Evolutionary conservation across 768 basidiomycete species (phyloP), one percentile per base, ranked within the genome.

Genomic region (Amanita thiersii): DNA sequence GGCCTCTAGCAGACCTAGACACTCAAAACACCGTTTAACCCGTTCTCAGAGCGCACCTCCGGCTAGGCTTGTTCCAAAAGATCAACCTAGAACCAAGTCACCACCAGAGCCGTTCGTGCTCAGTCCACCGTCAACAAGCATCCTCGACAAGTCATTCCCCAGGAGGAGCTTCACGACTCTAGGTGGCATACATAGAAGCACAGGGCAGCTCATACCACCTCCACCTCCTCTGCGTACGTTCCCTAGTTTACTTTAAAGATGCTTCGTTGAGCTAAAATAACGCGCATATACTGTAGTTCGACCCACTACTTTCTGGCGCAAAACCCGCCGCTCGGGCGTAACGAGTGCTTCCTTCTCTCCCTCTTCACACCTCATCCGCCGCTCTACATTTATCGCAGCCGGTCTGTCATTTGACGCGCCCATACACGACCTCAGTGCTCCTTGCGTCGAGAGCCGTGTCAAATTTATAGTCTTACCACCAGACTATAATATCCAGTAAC

Each of bases 231-330:
- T 84, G 35, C 68, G 81, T 84, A 55, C 64, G 81, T 69, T 15
- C 11, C 5, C 18, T 11, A 35, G 24, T 19, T 31, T 23, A 21
- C 8, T 38, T 4, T 44, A 5, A 34, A 10, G 20, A 15, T n/a
- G 32, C 41, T 40, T 44, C 24, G 35, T 19, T 40, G 10, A 14
- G 25, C 4, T 19, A 87, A n/a, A n/a, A n/a, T n/a, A n/a, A n/a
- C n/a, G n/a, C n/a, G n/a, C n/a, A n/a, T n/a, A n/a, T n/a, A n/a
- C n/a, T n/a, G n/a, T n/a, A n/a, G 85, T 86, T 25, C 81, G 86
- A n/a, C 85, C 86, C 0, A 83, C 76, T 5, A 82, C 86, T 0
- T 86, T 88, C 56, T 88, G 86, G 86, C 70, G 82, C 23, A 79
- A 77, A 48, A 85, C 81, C 1, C 70, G 63, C 21, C 75, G 79